Conservation (phyloP, 441 rosid species). For the Syzygium syzygioides region DNA sequence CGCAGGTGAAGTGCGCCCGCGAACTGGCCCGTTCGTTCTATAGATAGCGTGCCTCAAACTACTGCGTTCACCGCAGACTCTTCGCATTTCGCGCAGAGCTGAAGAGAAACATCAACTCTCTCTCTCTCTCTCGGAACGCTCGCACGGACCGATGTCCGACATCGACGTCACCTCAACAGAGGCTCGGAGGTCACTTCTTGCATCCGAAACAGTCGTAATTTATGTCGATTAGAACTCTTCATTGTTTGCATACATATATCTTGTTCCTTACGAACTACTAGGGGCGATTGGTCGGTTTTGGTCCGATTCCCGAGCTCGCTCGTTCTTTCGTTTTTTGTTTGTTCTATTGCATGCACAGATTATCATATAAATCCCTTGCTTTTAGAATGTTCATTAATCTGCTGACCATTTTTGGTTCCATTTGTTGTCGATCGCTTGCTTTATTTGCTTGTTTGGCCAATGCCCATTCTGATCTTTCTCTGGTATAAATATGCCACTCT, state of each 20-base stretch:
- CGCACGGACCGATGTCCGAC: not conserved
- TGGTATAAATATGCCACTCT: not conserved
- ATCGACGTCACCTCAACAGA: not conserved
- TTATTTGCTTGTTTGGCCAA: not conserved
- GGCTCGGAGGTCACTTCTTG: not conserved
- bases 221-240: not conserved
- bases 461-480: accelerated
- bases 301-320: accelerated
- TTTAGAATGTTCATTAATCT: not conserved
- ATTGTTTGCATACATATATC: not conserved
- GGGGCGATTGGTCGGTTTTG: accelerated
- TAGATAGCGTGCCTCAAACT: accelerated
- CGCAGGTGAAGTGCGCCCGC: too few relatives aligned
- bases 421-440: not conserved
- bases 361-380: not conserved
- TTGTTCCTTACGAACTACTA: not conserved
- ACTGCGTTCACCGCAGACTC: not conserved
- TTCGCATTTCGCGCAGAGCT: not conserved
- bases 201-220: not conserved
- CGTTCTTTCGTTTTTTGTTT: not conserved
- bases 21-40: accelerated
- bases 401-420: not conserved
- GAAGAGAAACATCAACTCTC: not conserved
- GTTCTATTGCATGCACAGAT: not conserved
- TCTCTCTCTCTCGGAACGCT: not conserved